Conservation (phyloP, 306 rosid genomes). For the Pyrus bretschneideri region DNA sequence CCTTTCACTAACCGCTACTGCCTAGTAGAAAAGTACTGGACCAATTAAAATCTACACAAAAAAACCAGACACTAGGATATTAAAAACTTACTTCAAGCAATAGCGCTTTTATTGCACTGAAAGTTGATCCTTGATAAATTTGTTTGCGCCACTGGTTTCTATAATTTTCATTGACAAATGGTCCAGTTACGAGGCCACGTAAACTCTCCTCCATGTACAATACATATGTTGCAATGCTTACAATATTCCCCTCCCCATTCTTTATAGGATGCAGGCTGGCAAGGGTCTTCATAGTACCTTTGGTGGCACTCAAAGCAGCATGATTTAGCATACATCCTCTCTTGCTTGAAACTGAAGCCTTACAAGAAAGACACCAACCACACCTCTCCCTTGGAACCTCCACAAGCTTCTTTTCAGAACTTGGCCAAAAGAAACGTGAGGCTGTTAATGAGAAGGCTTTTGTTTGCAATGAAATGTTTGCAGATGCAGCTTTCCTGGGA, state of each 20-base stretch:
- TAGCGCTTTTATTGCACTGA: constrained; percentile 47
- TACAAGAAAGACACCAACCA: constrained; percentile 98
- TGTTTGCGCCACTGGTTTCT: constrained; percentile 65
- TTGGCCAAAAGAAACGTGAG: constrained; percentile 96
- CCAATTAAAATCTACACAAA: constrained; percentile 1
- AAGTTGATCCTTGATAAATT: constrained; percentile 59
- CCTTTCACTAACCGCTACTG: neutral
- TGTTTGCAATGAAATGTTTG: constrained; percentile 56
- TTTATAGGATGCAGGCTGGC: constrained; percentile 51
- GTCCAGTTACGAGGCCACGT: constrained; percentile 70
- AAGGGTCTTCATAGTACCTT: constrained; percentile 73
- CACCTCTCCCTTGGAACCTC: constrained; percentile 99
- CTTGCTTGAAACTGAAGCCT: constrained; percentile 71
- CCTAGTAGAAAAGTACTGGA: neutral
- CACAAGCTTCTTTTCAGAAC: constrained; percentile 80
- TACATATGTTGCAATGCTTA: constrained; percentile 70
- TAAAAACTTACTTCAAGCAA: constrained; percentile 69
- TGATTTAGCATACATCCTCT: constrained; percentile 98
- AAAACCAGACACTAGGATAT: constrained; percentile 6
- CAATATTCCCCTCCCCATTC: constrained; percentile 72
- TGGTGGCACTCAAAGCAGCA: constrained; percentile 75
- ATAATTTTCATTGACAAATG: constrained; percentile 53
- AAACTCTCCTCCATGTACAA: constrained; percentile 75
- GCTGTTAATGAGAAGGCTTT: constrained; percentile 79
- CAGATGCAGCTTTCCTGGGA: constrained; percentile 48